These are phyloP conservation scores for Nakazawaea sp. DNA, from an alignment of 805 yeast species.

Conservation along the genomic window DNA sequence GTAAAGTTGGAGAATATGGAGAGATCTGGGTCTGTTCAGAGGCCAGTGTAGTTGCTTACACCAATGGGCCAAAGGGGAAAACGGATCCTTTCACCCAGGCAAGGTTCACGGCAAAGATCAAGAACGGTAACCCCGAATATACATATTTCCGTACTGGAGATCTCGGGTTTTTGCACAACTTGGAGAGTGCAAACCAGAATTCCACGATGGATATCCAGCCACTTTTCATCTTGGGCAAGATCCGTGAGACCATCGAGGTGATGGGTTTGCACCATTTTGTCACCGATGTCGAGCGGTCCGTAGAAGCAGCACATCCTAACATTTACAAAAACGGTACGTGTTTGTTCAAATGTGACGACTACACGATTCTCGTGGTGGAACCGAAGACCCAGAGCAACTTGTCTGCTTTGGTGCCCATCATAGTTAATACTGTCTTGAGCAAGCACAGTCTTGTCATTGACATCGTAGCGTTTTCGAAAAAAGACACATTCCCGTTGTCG, in stretches of 20 bases:
- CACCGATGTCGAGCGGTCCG: constrained; percentile 66
- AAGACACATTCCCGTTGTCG: constrained; percentile 59
- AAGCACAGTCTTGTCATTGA: constrained; percentile 81
- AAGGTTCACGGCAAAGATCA: constrained; percentile 60
- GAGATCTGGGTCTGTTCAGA: constrained; percentile 96
- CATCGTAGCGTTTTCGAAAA: constrained; percentile 70
- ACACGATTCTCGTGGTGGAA: constrained; percentile 71
- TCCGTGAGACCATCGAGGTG: constrained; percentile 83
- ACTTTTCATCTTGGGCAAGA: constrained; percentile 75
- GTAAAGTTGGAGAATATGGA: constrained; percentile 88
- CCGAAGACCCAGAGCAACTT: constrained; percentile 39
- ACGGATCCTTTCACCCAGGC: constrained; percentile 42
- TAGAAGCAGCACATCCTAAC: constrained; percentile 44
- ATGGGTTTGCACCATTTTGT: constrained; percentile 92
- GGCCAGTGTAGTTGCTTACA: constrained; percentile 63
- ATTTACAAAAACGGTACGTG: constrained; percentile 41
- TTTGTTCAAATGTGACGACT: constrained; percentile 76
- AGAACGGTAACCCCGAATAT: constrained; percentile 54
- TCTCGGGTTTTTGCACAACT: constrained; percentile 80
- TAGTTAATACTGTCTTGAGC: constrained; percentile 71
- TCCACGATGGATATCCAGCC: constrained; percentile 51
- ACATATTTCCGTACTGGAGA: constrained; percentile 87
- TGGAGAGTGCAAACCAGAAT: constrained; percentile 38
- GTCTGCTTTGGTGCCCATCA: constrained; percentile 76
- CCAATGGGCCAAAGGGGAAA: constrained; percentile 30